Percentiles rank a stretch among this genome's conserved stretches.
These are phyloP conservation scores for Cordyceps militaris DNA, from an alignment of 2,329 filamentous ascomycete genomes.

Conservation along the genomic window DNA sequence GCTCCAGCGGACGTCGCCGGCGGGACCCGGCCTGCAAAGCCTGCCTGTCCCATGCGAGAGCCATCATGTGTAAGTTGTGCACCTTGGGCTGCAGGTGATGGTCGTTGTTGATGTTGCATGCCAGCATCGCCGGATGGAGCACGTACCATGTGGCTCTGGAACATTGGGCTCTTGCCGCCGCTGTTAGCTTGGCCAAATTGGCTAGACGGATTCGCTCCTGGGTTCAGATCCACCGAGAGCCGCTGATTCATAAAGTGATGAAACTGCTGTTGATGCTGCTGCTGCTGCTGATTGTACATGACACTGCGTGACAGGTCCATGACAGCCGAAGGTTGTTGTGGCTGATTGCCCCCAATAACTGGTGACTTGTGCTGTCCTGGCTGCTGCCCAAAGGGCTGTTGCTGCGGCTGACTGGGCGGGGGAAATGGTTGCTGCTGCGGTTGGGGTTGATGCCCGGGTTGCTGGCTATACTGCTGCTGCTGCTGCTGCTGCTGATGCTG, in stretches of 20 bases:
- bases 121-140: slow-evolving; percentile 3
- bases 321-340: background rate
- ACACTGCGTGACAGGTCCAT: slow-evolving; percentile 10
- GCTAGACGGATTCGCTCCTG: background rate
- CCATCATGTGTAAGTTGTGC: slow-evolving; percentile 4
- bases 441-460: slow-evolving; percentile 1
- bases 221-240: slow-evolving; percentile 9
- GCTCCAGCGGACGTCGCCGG: slow-evolving; percentile 2
- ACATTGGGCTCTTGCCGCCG: slow-evolving; percentile 10
- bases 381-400: background rate
- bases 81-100: slow-evolving; percentile 4
- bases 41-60: background rate
- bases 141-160: slow-evolving; percentile 9
- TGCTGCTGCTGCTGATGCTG: slow-evolving; percentile 5
- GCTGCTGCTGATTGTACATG: slow-evolving; percentile 11
- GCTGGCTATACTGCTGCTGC: background rate
- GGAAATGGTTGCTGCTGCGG: background rate
- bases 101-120: slow-evolving; percentile 11
- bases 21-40: background rate
- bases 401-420: background rate
- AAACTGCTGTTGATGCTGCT: slow-evolving; percentile 11
- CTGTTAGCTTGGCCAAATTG: background rate
- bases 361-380: slow-evolving; percentile 10
- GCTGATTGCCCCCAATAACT: slow-evolving; percentile 4
- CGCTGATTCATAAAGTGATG: slow-evolving; percentile 13